phyloP scores from a whole-genome alignment of 371 early-diverging fungal species.

The Globomyces sp. region DNA sequence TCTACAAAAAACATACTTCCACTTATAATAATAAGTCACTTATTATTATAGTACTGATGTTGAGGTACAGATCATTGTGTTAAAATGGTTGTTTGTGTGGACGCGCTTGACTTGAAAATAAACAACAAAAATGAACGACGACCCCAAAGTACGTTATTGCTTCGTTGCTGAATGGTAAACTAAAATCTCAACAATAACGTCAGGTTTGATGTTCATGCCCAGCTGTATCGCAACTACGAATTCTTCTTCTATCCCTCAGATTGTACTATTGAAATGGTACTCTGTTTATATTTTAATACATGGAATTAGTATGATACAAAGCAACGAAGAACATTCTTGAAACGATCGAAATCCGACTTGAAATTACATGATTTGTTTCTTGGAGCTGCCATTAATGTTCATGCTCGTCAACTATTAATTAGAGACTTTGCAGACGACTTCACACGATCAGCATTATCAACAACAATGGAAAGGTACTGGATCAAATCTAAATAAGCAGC shows the following conservation, averaged over 20 bases:
- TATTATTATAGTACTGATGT: too few species aligned
- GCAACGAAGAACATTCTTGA: constrained; percentile 49
- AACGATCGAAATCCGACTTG: constrained; percentile 38
- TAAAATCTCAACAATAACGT: too few species aligned
- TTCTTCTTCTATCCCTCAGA: constrained; percentile 50
- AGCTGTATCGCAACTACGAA: constrained; percentile 45
- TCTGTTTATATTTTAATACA: neutral
- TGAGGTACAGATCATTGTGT: too few species aligned
- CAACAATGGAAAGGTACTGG: constrained; percentile 39
- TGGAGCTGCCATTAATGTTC: constrained; percentile 47
- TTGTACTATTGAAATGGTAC: constrained; percentile 51
- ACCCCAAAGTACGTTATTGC: constrained; percentile 22
- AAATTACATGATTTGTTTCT: constrained; percentile 41
- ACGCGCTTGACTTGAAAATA: too few species aligned
- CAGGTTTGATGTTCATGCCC: constrained; percentile 45
- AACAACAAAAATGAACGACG: neutral
- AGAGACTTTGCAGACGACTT: constrained; percentile 49
- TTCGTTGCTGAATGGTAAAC: constrained; percentile 37
- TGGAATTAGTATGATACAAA: constrained; percentile 47
- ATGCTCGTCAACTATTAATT: constrained; percentile 43
- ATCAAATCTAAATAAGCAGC: constrained; percentile 14
- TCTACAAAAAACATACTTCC: too few species aligned
- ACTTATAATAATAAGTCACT: too few species aligned
- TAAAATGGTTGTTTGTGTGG: too few species aligned
- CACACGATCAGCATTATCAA: constrained; percentile 30